phyloP scores from a whole-genome alignment of 192 early-diverging fungal species.

The Coemansia erecta region DNA sequence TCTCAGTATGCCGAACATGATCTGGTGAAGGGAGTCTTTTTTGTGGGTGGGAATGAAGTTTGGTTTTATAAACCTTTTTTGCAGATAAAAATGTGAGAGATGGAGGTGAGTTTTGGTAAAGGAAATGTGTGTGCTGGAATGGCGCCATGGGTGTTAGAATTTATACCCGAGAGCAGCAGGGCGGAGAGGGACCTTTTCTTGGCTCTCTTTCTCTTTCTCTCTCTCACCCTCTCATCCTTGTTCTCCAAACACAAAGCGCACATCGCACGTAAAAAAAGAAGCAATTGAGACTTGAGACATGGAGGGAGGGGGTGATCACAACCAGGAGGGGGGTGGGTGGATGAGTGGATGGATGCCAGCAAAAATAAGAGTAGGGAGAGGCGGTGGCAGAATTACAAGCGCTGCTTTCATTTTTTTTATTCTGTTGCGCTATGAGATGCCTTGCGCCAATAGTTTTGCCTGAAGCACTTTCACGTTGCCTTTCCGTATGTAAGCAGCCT shows the following conservation, averaged over 20 bases:
- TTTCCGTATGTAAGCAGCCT: no score
- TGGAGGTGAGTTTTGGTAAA: slow-evolving; percentile 1
- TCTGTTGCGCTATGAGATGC: no score
- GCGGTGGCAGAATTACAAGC: not conserved
- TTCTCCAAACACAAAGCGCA: not conserved
- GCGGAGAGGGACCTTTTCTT: no score
- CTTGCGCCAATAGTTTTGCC: no score
- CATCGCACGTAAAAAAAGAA: not conserved
- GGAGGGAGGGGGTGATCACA: not conserved
- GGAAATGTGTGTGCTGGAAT: no score
- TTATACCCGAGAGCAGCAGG: no score
- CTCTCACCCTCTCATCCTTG: not conserved
- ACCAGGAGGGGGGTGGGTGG: not conserved
- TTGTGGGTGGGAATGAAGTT: no score
- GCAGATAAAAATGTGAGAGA: not conserved
- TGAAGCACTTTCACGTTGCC: no score
- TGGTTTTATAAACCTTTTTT: not conserved
- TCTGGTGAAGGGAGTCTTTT: no score
- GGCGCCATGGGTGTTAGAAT: no score
- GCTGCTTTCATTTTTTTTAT: no score
- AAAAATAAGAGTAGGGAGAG: not conserved
- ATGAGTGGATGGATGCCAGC: not conserved
- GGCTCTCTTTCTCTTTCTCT: not conserved
- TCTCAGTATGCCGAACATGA: slow-evolving; percentile 23
- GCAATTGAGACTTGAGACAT: not conserved